Conservation (phyloP, 1,139 yeast genomes). For the Zygosaccharomyces sapae region DNA sequence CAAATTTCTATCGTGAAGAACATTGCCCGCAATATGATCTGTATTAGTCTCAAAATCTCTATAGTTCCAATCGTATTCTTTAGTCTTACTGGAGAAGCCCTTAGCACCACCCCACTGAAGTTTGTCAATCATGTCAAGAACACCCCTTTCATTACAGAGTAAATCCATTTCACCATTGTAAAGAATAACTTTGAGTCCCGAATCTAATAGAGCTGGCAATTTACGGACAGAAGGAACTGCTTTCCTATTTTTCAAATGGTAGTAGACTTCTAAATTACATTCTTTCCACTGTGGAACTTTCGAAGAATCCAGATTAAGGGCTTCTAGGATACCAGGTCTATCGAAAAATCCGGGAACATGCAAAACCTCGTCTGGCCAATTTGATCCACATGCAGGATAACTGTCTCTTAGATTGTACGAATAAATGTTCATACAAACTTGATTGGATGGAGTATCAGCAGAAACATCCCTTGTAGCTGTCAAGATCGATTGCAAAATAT, state of each 20-base stretch:
- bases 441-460: constrained; percentile 29
- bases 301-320: constrained; percentile 49
- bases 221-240: constrained; percentile 61
- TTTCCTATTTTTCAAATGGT: constrained; percentile 46
- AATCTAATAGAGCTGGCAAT: constrained; percentile 57
- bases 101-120: constrained; percentile 63
- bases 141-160: constrained; percentile 83
- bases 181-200: constrained; percentile 58
- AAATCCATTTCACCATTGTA: constrained; percentile 88
- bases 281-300: constrained; percentile 57
- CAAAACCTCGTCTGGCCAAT: constrained; percentile 82
- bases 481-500: constrained; percentile 44
- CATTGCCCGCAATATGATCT: constrained; percentile 47
- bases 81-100: constrained; percentile 49
- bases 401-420: constrained; percentile 68
- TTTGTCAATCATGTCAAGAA: constrained; percentile 58
- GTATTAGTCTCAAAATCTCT: constrained; percentile 49
- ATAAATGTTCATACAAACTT: constrained; percentile 74
- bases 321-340: constrained; percentile 49
- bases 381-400: constrained; percentile 85
- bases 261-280: constrained; percentile 61
- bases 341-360: constrained; percentile 59
- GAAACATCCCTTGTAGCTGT: constrained; percentile 36
- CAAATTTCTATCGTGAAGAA: constrained; percentile 60
- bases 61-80: constrained; percentile 50